Conservation (phyloP, 192 early-diverging fungal species). For the Linnemannia zychae region DNA sequence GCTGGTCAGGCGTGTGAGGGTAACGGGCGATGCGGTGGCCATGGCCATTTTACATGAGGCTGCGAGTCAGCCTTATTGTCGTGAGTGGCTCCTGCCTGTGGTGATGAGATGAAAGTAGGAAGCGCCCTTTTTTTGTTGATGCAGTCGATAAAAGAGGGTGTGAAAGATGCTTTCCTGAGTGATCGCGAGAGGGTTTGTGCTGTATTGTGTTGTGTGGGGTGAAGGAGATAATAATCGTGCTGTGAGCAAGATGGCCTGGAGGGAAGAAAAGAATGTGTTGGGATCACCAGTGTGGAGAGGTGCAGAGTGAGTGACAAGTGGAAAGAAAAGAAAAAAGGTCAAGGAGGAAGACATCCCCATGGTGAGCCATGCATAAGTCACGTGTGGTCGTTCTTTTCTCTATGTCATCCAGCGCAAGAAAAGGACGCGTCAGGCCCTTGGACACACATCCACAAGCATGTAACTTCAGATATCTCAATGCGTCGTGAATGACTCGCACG, state of each 20-base stretch:
- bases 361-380: not conserved
- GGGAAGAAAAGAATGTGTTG: too few relatives aligned
- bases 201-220: not conserved
- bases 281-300: not conserved
- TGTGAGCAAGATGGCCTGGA: not conserved
- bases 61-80: conserved; percentile 10
- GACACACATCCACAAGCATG: too few relatives aligned
- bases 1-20: conserved; percentile 39
- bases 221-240: not conserved
- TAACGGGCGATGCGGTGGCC: conserved; percentile 28
- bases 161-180: not conserved
- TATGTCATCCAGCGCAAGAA: too few relatives aligned
- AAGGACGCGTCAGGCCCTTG: too few relatives aligned
- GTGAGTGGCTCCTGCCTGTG: not conserved
- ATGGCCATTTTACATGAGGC: conserved; percentile 23
- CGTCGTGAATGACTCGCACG: too few relatives aligned
- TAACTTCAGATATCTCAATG: too few relatives aligned
- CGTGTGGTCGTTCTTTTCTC: not conserved
- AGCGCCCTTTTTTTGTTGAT: not conserved
- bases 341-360: not conserved
- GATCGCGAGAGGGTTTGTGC: not conserved
- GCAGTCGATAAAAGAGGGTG: not conserved
- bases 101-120: not conserved
- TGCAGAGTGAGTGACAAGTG: not conserved
- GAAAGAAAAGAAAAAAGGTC: not conserved